Conservation (phyloP, 768 basidiomycete species). For the Mycena albidolilacea region DNA sequence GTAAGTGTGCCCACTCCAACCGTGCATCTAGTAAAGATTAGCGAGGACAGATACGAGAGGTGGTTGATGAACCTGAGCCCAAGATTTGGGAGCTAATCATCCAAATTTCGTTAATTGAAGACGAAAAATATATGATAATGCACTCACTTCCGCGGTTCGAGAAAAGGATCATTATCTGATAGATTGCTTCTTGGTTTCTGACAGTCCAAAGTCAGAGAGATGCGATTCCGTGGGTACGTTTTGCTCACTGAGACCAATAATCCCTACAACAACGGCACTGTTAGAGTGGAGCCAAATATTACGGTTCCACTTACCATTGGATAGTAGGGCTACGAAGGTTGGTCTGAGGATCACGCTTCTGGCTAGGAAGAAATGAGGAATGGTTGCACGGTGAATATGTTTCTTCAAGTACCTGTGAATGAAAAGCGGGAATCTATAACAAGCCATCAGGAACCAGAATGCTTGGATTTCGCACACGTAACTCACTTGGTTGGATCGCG, state of each 20-base stretch:
- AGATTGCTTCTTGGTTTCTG: slow-evolving; percentile 38
- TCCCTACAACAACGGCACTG: slow-evolving; percentile 14
- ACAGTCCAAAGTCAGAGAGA: background rate
- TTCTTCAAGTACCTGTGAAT: slow-evolving; percentile 28
- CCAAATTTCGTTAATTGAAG: background rate
- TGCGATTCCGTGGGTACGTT: background rate
- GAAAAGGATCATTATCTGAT: slow-evolving; percentile 37
- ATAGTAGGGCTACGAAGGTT: slow-evolving; percentile 34
- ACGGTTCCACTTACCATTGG: slow-evolving; percentile 25
- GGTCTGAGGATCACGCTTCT: slow-evolving; percentile 36
- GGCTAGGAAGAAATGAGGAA: slow-evolving; percentile 2
- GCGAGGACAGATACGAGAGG: too few relatives aligned
- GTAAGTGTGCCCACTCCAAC: slow-evolving; percentile 38
- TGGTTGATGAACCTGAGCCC: slow-evolving; percentile 31
- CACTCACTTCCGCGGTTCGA: slow-evolving; percentile 35
- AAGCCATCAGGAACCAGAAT: background rate
- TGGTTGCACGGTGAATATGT: background rate
- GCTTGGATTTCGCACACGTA: background rate
- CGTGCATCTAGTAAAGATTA: slow-evolving; percentile 32
- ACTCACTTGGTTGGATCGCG: slow-evolving; percentile 38
- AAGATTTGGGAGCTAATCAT: slow-evolving; percentile 31
- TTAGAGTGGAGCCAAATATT: background rate
- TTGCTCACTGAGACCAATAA: slow-evolving; percentile 39
- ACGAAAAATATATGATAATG: background rate
- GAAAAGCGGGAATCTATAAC: slow-evolving; percentile 36